These are phyloP conservation scores for Scutellaria minor DNA, from an alignment of 257 asterid species.

Conservation along the genomic window DNA sequence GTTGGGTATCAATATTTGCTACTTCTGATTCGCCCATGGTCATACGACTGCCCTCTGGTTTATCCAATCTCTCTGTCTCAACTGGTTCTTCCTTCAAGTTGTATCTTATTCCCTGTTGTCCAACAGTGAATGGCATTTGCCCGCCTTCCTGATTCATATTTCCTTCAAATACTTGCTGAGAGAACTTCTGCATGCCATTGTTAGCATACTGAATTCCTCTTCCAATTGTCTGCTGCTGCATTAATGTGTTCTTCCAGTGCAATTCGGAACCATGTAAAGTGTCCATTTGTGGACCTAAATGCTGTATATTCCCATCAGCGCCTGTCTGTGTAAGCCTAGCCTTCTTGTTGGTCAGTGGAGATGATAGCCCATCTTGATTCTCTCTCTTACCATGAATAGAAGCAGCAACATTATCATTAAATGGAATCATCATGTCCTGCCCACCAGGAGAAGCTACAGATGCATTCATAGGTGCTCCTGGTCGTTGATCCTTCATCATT, in stretches of 20 bases:
- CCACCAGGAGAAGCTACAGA: conserved; percentile 71
- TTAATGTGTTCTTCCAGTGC: conserved; percentile 76
- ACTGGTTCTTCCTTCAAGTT: conserved; percentile 89
- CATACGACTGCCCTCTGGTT: conserved; percentile 57
- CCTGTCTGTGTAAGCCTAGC: conserved; percentile 54
- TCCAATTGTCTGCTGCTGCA: conserved; percentile 66
- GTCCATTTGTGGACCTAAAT: conserved; percentile 65
- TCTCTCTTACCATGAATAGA: conserved; percentile 74
- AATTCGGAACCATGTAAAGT: conserved; percentile 69
- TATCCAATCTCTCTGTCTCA: conserved; percentile 76
- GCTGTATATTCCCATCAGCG: conserved; percentile 63
- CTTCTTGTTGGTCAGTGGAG: conserved; percentile 74
- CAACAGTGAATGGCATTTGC: conserved; percentile 57
- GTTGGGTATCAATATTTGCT: conserved; percentile 62
- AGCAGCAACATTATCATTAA: conserved; percentile 55
- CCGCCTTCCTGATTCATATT: conserved; percentile 72
- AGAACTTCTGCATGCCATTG: conserved; percentile 68
- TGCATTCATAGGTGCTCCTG: conserved; percentile 58
- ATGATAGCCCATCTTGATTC: conserved; percentile 71
- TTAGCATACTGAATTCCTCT: conserved; percentile 67
- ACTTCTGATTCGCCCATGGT: conserved; percentile 59
- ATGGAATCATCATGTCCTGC: conserved; percentile 70
- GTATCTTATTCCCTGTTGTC: conserved; percentile 80
- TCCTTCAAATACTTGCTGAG: conserved; percentile 74
- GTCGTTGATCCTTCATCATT: conserved; percentile 71